Evolutionary conservation across 2,329 filamentous ascomycete species (phyloP).

Genomic region (Laburnicola sp.): DNA sequence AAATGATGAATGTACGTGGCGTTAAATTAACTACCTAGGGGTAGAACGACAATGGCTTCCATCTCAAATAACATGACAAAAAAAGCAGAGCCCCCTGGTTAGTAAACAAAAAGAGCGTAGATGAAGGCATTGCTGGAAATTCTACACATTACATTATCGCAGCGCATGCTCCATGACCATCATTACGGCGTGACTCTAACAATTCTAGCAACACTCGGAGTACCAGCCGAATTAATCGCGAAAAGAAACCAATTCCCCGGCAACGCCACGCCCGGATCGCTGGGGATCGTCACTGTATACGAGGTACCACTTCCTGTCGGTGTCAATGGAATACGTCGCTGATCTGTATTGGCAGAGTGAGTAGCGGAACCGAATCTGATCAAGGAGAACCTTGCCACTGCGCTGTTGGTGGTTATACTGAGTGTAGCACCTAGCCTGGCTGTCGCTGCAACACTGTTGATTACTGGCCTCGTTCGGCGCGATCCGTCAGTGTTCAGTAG

Average conservation of each 20-base stretch:
- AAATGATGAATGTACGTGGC: no score
- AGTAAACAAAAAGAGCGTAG: no score
- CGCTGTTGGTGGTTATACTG: constrained; percentile 35
- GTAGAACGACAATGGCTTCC: no score
- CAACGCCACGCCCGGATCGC: constrained; percentile 54
- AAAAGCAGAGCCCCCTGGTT: no score
- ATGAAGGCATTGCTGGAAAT: no score
- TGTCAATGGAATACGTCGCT: constrained; percentile 56
- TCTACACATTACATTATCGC: background rate
- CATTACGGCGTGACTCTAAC: constrained; percentile 35
- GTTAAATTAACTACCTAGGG: no score
- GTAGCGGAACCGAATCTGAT: constrained; percentile 57
- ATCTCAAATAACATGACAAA: no score
- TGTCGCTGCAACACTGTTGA: constrained; percentile 37
- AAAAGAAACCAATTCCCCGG: constrained; percentile 62
- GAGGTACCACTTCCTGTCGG: constrained; percentile 32
- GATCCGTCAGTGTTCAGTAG: constrained; percentile 54
- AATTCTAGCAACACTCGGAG: constrained; percentile 53
- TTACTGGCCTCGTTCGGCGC: constrained; percentile 49
- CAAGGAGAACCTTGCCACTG: constrained; percentile 45
- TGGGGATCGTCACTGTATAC: constrained; percentile 51
- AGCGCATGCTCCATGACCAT: background rate
- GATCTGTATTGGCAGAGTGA: constrained; percentile 62
- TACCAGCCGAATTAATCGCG: constrained; percentile 50
- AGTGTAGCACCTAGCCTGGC: constrained; percentile 38